phyloP scores from a whole-genome alignment of 2,329 filamentous ascomycete species.

The Phyllosticta capitalensis region DNA sequence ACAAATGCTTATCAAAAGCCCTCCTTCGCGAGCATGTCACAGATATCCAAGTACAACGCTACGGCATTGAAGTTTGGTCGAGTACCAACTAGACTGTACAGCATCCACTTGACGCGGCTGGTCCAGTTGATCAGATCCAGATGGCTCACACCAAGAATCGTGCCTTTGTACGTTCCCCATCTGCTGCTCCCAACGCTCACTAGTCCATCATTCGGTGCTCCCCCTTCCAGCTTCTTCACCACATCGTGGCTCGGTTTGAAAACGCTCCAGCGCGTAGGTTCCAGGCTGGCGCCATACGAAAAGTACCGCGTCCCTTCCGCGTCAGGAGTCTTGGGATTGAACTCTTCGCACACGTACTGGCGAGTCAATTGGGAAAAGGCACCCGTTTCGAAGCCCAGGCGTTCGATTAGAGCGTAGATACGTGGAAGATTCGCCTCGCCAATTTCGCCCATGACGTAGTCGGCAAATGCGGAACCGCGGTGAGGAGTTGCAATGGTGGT shows the following conservation, averaged over 20 bases:
- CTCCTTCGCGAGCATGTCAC: slow-evolving; percentile 37
- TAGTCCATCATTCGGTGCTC: slow-evolving; percentile 51
- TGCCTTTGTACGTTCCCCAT: slow-evolving; percentile 56
- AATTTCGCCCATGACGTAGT: slow-evolving; percentile 50
- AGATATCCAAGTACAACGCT: slow-evolving; percentile 56
- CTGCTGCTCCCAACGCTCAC: slow-evolving; percentile 51
- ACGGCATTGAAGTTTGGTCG: slow-evolving; percentile 55
- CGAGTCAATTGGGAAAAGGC: slow-evolving; percentile 54
- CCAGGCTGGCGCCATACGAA: slow-evolving; percentile 51
- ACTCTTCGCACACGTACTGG: slow-evolving; percentile 47
- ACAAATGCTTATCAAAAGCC: slow-evolving; percentile 15
- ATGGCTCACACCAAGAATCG: slow-evolving; percentile 53
- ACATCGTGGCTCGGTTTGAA: slow-evolving; percentile 49
- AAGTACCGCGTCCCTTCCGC: slow-evolving; percentile 47
- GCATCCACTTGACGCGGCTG: slow-evolving; percentile 50
- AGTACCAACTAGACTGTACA: slow-evolving; percentile 47
- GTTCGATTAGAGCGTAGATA: slow-evolving; percentile 46
- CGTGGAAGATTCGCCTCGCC: slow-evolving; percentile 43
- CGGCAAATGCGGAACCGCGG: slow-evolving; percentile 51
- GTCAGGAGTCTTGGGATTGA: slow-evolving; percentile 51
- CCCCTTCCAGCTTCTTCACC: slow-evolving; percentile 43
- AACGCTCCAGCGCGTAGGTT: slow-evolving; percentile 46
- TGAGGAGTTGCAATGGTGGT: slow-evolving; percentile 56
- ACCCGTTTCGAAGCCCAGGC: slow-evolving; percentile 47
- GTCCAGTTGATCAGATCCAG: slow-evolving; percentile 59